Base-by-base conservation (phyloP, 169 alveolate species). In the Babesia sp. region DNA sequence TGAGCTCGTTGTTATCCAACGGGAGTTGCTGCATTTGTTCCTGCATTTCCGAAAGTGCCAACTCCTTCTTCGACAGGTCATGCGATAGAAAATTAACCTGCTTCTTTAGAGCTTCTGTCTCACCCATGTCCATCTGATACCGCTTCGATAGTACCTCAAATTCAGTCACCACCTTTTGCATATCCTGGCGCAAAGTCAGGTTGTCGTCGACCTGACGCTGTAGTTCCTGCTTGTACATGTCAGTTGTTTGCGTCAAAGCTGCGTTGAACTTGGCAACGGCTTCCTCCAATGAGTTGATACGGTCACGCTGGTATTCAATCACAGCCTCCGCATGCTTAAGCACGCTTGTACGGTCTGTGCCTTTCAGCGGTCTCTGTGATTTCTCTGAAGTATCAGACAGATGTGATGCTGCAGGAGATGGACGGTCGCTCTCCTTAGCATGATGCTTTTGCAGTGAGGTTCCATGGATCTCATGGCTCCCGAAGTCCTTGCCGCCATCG, bases 271-370 rank as follows among this genome's bases (percentile, higher is more conserved):
- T 61, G 18, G 37, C 44, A 26, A 80, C 31, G 26, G 75, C 71
- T 29, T 46, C 59, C 48, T 69, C 83, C 22, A 80, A 71, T 33
- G 71, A 29, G 20, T 61, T 71, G 16, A 80, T 80, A 2, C 83
- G 55, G 29, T 71, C 83, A 24, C 83, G 88, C 54, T 80, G 88
- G 79, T 71, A 71, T 37, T 80, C 88, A 36, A 80, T 80, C 5
- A 80, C 88, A 12, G 88, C 84, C 77, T 80, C 84, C 16, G 88
- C 88, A 56, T 80, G 88, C 44, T 71, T 36, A 33, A 80, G 73
- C 46, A 71, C 48, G 26, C 24, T 69, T 20, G 42, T 44, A 7
- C 58, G 58, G 9, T 60, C 56, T 12, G 20, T 29, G 34, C 31
- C 51, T 33, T 64, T 64, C 26, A 36, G 22, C 63, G 44, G 11